Evolutionary conservation across 2,329 filamentous ascomycete genomes (phyloP), one percentile per base, ranked within the genome.

Genomic region (Aspergillus sp.): DNA sequence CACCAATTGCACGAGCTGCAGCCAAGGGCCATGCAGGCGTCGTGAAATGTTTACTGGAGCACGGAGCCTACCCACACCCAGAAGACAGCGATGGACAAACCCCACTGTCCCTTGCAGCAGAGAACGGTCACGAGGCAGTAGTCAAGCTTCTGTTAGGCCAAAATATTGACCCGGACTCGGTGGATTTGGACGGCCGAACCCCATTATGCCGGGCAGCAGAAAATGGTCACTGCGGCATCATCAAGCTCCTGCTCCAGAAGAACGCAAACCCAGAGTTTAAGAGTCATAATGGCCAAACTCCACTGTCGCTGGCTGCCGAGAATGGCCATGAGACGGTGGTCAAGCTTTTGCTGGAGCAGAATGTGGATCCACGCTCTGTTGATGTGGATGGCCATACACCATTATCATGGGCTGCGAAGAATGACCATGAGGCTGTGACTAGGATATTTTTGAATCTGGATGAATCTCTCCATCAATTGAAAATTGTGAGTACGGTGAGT

Each of bases 1-100:
- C 52, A 33, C 44, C 52, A 27, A 34, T 53, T 10, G 44, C 36
- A 28, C 46, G 43, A 33, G 52, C 52, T 7, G 45, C 39, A 33
- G 13, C 12, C 5, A 29, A 47, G n/a, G 50, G 50, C 28, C 41
- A 51, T 46, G 36, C 37, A 10, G 43, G 28, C 1, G 32, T 45
- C 5, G 44, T 42, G 19, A 36, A 43, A 11, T 11, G 46, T 1
- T 33, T 47, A 12, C 35, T 49, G 27, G 28, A 40, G 12, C 11
- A 12, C 10, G 40, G 35, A 10, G 34, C 38, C 19, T 11, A 44
- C 19, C 7, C 35, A 12, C 37, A 42, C 7, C 31, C 34, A 7
- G 42, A n/a, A 12, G 44, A 44, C 9, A 19, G 19, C 6, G 9
- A 39, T 13, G 47, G 39, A 8, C 29, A 28, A 31, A 49, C 47